Percentiles rank a stretch among this genome's conserved stretches.
phyloP scores from a whole-genome alignment of 208 protist species.

The Trichomonas gallinae region DNA sequence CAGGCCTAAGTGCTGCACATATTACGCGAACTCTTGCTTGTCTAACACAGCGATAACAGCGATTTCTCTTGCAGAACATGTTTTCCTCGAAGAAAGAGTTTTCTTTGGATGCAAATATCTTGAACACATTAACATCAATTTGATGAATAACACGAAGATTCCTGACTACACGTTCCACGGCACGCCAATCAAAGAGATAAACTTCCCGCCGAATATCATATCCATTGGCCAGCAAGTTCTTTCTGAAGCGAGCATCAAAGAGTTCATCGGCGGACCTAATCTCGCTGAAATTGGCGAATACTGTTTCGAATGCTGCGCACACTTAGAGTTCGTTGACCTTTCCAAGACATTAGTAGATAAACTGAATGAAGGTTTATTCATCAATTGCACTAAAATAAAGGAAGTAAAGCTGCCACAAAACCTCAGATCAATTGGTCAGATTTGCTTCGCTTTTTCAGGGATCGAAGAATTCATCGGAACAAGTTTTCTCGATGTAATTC shows the following conservation, averaged over 20 bases:
- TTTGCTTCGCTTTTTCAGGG: background rate
- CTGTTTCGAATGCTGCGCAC: background rate
- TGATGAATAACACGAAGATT: background rate
- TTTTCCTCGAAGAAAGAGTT: background rate
- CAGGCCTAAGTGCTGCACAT: background rate
- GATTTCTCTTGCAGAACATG: background rate
- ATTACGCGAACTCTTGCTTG: background rate
- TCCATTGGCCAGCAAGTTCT: background rate
- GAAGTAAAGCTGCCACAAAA: background rate
- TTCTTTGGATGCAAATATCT: background rate
- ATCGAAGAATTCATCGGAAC: background rate
- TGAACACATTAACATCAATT: background rate
- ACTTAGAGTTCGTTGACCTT: background rate
- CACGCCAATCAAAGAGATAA: background rate
- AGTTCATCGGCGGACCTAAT: background rate
- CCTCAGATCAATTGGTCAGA: background rate
- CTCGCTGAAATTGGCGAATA: background rate
- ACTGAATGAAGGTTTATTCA: background rate
- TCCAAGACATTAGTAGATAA: background rate
- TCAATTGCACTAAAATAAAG: background rate
- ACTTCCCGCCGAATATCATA: background rate
- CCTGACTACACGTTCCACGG: background rate
- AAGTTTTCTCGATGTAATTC: background rate
- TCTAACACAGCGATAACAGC: background rate
- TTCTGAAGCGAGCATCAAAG: background rate